Evolutionary conservation across 345 rosid species (phyloP).

Genomic region (Barbarea vulgaris): DNA sequence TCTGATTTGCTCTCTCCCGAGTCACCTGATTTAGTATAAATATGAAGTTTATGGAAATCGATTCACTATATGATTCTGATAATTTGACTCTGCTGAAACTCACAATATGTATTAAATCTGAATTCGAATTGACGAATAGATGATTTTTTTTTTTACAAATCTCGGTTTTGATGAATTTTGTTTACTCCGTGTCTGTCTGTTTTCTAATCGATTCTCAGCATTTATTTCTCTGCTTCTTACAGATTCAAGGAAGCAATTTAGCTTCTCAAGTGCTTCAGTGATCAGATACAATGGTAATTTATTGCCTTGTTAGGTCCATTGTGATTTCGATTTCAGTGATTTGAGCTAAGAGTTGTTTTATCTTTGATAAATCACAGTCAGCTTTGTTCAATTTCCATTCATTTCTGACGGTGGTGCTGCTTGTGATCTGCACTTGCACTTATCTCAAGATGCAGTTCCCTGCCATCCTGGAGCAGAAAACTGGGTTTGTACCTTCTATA

Average conservation of each 20-base stretch:
- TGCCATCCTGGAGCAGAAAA: conserved; percentile 87
- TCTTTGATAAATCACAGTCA: conserved; percentile 53
- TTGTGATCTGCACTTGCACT: conserved; percentile 91
- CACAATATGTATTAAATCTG: background rate
- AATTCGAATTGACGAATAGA: background rate
- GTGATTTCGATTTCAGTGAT: background rate
- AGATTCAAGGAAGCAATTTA: conserved; percentile 18
- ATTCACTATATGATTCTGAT: conserved; percentile 8
- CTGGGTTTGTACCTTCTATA: conserved; percentile 59
- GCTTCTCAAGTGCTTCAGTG: conserved; percentile 21
- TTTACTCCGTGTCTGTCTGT: background rate
- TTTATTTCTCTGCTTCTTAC: conserved; percentile 8
- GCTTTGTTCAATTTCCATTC: conserved; percentile 97
- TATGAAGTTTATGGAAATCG: background rate
- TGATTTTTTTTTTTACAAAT: conserved; percentile 12
- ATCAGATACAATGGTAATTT: conserved; percentile 33
- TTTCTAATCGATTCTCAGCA: background rate
- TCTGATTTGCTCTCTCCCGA: background rate
- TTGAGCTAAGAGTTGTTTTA: conserved; percentile 22
- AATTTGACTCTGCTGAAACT: background rate
- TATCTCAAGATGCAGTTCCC: conserved; percentile 97
- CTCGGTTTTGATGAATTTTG: conserved; percentile 1
- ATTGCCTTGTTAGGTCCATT: background rate
- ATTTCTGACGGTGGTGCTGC: conserved; percentile 79
- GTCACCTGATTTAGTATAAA: background rate